Base-by-base conservation (phyloP, 176 grass and related monocot genomes). In the Pontederia paniculata region DNA sequence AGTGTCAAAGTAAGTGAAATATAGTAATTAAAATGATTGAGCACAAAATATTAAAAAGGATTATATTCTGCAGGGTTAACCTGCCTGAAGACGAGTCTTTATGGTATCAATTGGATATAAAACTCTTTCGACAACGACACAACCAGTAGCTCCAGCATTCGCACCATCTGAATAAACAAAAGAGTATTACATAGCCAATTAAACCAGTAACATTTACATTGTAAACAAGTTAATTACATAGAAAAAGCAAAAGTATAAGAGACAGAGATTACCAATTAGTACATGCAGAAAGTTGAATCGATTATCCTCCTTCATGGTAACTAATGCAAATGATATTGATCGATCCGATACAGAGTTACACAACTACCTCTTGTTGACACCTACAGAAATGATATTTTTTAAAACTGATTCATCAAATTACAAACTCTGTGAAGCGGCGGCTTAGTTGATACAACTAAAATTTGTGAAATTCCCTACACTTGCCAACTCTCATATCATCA, bases 21-120 rank as follows among this genome's bases (percentile, higher is more conserved):
- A 23, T 43, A 0, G 2, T 66, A 53, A 49, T 17, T 13, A 37
- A 41, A 23, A 54, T 45, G 31, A 5, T 11, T 17, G 17, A 21
- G 50, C 14, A 60, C 4, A 43, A 37, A 13, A 74, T 10, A 15
- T 55, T 48, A 10, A 45, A 42, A 44, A 21, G 11, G 55, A 52
- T 9, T 23, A 13, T 2, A 52, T 43, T 44, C 18, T 57, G 54
- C 12, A 56, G 58, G 59, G 55, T 17, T 42, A 48, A 60, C 53
- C 71, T 21, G 76, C 93, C 83, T 97, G 86, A 59, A 97, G 83
- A 57, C 93, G 78, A 48, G 74, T 97, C 21, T 97, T 97, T 56
- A 97, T 97, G 10, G 86, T 97, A 66, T 90, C 93, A 22, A 97
- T 90, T 0, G 93, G 93, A 57, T 97, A 97, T 31, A 90, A 58